A percentile compares a stretch with the other conserved stretches of the same genome.
Conservation (phyloP, 805 yeast species). For the Yamadazyma insecticola region DNA sequence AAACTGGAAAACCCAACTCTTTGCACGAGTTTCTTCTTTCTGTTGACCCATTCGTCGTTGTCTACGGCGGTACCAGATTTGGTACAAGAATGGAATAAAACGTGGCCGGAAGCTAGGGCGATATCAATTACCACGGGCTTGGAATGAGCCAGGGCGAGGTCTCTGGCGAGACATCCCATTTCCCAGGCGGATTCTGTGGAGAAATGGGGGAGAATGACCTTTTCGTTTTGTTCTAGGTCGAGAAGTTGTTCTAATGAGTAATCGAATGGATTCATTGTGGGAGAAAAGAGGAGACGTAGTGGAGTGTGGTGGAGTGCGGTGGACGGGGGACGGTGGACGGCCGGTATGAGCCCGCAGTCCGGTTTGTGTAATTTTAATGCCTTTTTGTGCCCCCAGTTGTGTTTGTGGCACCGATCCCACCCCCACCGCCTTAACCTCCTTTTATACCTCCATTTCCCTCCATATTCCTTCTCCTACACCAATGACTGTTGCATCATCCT, state of each 20-base stretch:
- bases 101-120: slow-evolving; percentile 41
- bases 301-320: no score
- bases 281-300: no score
- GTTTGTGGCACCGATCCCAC: no score
- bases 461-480: no score
- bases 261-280: no score
- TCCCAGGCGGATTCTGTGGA: slow-evolving; percentile 40
- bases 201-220: slow-evolving; percentile 19
- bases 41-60: slow-evolving; percentile 50
- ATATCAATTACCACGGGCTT: slow-evolving; percentile 46
- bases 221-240: slow-evolving; percentile 16
- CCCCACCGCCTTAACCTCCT: no score
- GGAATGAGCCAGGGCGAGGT: slow-evolving; percentile 22
- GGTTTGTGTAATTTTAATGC: no score
- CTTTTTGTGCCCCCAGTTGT: no score
- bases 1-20: slow-evolving; percentile 47
- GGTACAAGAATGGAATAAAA: slow-evolving; percentile 41
- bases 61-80: slow-evolving; percentile 38
- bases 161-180: slow-evolving; percentile 40
- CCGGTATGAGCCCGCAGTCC: no score
- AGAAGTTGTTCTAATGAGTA: slow-evolving; percentile 7
- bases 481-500: slow-evolving; percentile 7
- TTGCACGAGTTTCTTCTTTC: slow-evolving; percentile 45
- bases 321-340: no score
- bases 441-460: no score